Evolutionary conservation across 352 stramenopile species (phyloP), one percentile per base, ranked within the genome.

Genomic region (Blastocystis sp.): DNA sequence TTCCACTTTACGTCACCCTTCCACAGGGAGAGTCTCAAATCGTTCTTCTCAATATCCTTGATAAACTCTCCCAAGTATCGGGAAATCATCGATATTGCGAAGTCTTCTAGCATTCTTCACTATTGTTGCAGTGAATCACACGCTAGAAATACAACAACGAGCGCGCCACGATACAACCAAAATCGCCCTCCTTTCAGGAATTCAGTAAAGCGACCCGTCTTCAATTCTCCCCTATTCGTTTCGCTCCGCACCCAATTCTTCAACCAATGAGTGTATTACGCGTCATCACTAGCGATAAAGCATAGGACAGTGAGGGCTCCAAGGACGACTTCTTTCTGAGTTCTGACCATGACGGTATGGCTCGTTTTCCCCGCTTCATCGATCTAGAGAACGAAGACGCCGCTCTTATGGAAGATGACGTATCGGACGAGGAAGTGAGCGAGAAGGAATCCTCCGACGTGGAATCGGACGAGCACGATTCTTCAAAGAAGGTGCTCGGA

Each of bases 31-130:
- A 89, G 59, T 55, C 66, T 80, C 33, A 89, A 55, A 31, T 89
- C 79, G 26, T 89, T 89, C 62, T 89, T 89, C n/a, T 78, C 79
- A 24, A 89, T 80, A 31, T 89, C 79, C 51, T 89, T 77, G 13
- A 89, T 89, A 79, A 69, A 89, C 29, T 89, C 79, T 69, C 79
- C 79, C 62, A 89, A 70, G 79, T 69, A 89, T 24, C 50, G 13
- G 62, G 79, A 62, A 59, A 89, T 77, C 63, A 89, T 31, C 4
- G 79, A 80, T 35, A 63, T 89, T 41, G 66, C 62, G 16, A 89
- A 69, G 67, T 89, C 79, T 51, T 89, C 79, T 80, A 89, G 55
- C 79, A 89, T 89, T 51, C 24, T 66, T 59, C 21, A 66, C 41
- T 29, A 41, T 55, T 85, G 55, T 55, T 55, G 45, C 45, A 6